Base-by-base conservation (phyloP, 2,329 filamentous ascomycete species). In the Dothidotthia symphoricarpi region DNA sequence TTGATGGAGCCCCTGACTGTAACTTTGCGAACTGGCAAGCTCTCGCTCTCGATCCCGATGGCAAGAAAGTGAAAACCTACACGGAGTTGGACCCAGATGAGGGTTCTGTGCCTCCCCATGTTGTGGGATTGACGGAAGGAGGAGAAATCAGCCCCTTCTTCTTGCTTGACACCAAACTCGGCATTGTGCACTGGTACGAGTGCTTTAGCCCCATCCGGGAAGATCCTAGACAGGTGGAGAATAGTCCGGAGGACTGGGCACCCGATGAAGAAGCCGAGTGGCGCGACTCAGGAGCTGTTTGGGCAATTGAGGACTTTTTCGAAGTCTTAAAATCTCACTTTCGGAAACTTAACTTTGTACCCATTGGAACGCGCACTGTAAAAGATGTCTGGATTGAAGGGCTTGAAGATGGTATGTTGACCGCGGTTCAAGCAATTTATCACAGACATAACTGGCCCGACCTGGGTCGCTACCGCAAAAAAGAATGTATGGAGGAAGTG, bases 291-390 rank as follows among this genome's bases (percentile, higher is more conserved):
- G 29, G 36, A 3, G 14, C 26, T 2, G 25, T 31, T 12, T 49
- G 39, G 46, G 26, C 46, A 11, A 37, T 46, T 11, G 12, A 22
- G 1, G 38, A 40, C 30, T 49, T 43, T 14, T 49, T 49, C 27
- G 43, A 41, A 24, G 25, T 39, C 11, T 11, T 42, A 26, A 42
- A 47, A 25, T 30, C 28, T 14, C 26, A 41, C 2, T 47, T 41
- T 24, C 16, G 28, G 14, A 19, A 17, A 16, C 22, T 47, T 2
- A 32, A 41, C 10, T 43, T 47, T 32, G 27, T 47, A 9, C 40
- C 40, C 2, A 2, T 43, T n/a, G 26, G 36, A 10, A 6, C 13
- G 7, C 19, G 24, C 10, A 28, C 3, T 2, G 36, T 47, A 11
- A 15, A 27, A 2, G 33, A 37, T 27, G 24, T 32, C n/a, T 43